Evolutionary conservation across 768 basidiomycete genomes (phyloP), one percentile per base, ranked within the genome.

Genomic region (Serendipita sp.): DNA sequence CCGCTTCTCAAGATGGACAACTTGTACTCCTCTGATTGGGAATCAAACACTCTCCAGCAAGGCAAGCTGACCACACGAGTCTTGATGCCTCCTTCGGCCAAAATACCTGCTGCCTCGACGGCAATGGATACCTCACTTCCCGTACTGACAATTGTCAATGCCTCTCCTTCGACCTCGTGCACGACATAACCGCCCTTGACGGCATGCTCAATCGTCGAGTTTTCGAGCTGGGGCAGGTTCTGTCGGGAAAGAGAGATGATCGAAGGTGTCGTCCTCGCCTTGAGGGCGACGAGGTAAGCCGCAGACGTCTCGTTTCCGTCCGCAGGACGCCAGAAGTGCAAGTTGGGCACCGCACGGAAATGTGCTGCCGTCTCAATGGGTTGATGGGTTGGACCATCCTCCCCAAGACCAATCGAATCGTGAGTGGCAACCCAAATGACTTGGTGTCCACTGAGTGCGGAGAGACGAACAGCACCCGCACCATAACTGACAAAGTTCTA

Each of bases 221-320:
- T 83, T 70, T 87, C 90, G 66, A 97, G 84, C 72, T 96, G 93
- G 62, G 93, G 93, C 43, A 97, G 81, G 78, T 91, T 93, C 77
- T 95, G 89, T 45, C 89, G 83, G 63, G 91, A 90, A 64, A 89
- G 81, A 3, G 84, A 86, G 65, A 91, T 77, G 68, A 94, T 79
- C 29, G 91, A 92, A 33, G 93, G 92, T 1, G 90, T 94, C 69
- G 77, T 74, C 66, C 75, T 81, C 66, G 89, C 85, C 67, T 80
- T 78, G 69, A 97, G 74, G 52, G 92, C 87, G 64, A 86, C 82
- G 66, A 82, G 73, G 79, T 96, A 96, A 16, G 93, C 82, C 23
- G 93, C 93, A 23, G 90, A 92, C n/a, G 91, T 93, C 79, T 97
- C 94, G 73, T 96, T 95, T 37, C 94, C 93, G 72, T 96, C 92